phyloP scores from a whole-genome alignment of 345 rosid species.

The Brassica incana region DNA sequence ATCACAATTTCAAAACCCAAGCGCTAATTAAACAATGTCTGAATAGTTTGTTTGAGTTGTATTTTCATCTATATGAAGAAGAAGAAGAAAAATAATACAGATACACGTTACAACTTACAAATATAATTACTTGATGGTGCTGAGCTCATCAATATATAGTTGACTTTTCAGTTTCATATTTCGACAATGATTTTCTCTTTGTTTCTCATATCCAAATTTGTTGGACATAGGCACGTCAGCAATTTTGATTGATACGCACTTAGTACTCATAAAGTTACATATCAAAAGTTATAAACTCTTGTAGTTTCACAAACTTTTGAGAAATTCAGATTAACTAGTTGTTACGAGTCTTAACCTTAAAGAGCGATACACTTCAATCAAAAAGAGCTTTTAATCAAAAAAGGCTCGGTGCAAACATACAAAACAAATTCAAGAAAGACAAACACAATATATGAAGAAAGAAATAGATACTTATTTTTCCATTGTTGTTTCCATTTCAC shows the following conservation, averaged over 20 bases:
- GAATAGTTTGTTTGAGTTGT: constrained; percentile 8
- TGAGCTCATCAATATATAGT: constrained; percentile 25
- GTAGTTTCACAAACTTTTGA: neutral
- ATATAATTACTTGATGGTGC: neutral
- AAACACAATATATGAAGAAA: neutral
- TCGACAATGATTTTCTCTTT: neutral
- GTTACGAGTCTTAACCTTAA: neutral
- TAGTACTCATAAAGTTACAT: neutral
- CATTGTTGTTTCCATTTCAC: neutral
- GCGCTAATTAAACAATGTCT: constrained; percentile 11
- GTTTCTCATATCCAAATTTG: constrained; percentile 32
- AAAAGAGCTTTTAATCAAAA: neutral
- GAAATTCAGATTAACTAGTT: constrained; percentile 8
- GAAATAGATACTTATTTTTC: neutral
- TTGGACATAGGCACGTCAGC: constrained; percentile 24
- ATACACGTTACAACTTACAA: neutral
- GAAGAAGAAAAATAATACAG: neutral
- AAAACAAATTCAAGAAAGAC: neutral
- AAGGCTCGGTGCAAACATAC: neutral
- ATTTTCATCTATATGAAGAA: neutral
- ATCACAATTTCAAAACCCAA: constrained; percentile 19
- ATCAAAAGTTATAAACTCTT: too few relatives aligned
- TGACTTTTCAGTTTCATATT: constrained; percentile 25
- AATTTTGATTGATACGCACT: constrained; percentile 11
- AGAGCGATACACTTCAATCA: neutral